Base-by-base conservation (phyloP, 139 green algal species). In the Haematococcus sp. region DNA sequence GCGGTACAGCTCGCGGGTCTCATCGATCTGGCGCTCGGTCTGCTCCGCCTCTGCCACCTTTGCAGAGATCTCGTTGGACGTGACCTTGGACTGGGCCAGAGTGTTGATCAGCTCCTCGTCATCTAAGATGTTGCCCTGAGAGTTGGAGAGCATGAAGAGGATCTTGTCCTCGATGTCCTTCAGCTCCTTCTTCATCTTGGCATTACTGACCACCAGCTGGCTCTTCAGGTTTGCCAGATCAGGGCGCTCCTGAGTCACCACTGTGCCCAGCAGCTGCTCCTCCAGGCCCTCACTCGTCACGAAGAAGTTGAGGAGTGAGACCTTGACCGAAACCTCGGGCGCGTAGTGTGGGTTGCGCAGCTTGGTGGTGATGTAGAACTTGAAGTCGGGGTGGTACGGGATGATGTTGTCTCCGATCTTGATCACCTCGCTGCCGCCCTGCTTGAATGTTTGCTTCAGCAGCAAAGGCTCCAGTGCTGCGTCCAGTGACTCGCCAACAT, bases 351-450 rank as follows among this genome's bases (percentile, higher is more conserved):
- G 89, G 82, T 92, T 92, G 65, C 84, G 83, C 46, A 91, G 75
- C 71, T 92, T 92, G 61, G 88, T 94, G 56, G 89, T 94, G 78
- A 94, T 91, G 81, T 90, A 92, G 75, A 94, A 93, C 51, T 78
- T 78, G 88, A 95, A 95, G 79, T 95, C 89, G 9, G 88, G 78
- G 77, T 93, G 88, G 81, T 95, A 95, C 15, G 90, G 90, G 60
- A 95, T 91, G 81, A 94, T 86, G 76, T 89, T 91, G 75, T 95
- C 90, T 46, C 90, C 90, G 49, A 95, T 90, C 82, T 93, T 93
- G 82, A 95, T 92, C 43, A 92, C 85, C 63, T 93, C 86, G 61
- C 70, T 87, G 61, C 90, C 86, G 66, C 89, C 90, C 78, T 95
- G 87, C 81, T 94, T 93, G 68, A 92, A 93, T 15, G 87, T 93